Base-by-base conservation (phyloP, 2,329 filamentous ascomycete species). In the Beauveria rudraprayagi region DNA sequence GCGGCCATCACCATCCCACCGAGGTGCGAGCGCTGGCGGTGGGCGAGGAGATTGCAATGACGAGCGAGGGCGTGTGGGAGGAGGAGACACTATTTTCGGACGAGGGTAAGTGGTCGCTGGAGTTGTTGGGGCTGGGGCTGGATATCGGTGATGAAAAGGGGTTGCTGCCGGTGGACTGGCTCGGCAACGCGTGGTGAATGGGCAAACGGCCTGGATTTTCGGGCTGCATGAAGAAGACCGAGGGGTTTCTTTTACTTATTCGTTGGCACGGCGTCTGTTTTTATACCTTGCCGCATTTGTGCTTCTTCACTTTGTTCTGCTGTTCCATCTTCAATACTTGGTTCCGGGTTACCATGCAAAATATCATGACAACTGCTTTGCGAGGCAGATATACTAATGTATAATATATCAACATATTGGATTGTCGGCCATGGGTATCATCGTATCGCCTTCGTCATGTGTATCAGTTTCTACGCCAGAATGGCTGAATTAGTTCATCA, bases 31-130 rank as follows among this genome's bases (percentile, higher is more conserved):
- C 73, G 3, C 67, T 83, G 5, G 70, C 67, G 0, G 69, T 71
- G 26, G 79, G 78, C 17, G 76, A 79, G 56, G 75, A 79, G 63
- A 72, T 80, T 3, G 65, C 71, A 2, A 67, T 80, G 52, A 76
- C 72, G 16, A 73, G 71, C 37, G 75, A 76, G 16, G 77, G 78
- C 1, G 63, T 76, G 14, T 70, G 71, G 64, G 63, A 67, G 40
- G 63, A 55, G 8, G 41, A 48, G 22, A 28, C 30, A 9, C 43
- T 51, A n/a, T 59, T 55, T 41, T 51, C 41, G 17, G 61, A 62
- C 4, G 56, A 53, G 26, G 16, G 47, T 3, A 41, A 53, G 5
- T 3, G 19, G 10, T 7, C 41, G n/a, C 17, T 14, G 22, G 26
- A n/a, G 7, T 4, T 60, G 44, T 19, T 43, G 10, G 55, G 55